phyloP scores from a whole-genome alignment of 2,329 filamentous ascomycete genomes.

The Blumeria hordei region DNA sequence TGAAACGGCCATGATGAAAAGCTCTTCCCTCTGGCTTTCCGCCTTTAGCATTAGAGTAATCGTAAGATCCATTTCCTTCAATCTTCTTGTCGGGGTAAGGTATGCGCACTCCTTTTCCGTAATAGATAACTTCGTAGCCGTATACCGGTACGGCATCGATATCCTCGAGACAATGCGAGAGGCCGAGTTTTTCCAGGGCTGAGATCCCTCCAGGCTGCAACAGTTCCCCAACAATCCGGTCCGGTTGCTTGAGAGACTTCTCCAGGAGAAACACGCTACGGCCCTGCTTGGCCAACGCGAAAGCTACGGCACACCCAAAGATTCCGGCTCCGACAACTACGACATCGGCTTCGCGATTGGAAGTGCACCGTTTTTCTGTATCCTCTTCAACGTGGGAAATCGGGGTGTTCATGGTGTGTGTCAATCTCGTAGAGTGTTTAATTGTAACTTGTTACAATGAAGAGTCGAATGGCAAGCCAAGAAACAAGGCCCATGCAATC shows the following conservation, averaged over 20 bases:
- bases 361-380: neutral
- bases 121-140: constrained; percentile 75
- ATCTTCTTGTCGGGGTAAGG: constrained; percentile 39
- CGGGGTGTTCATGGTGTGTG: no score
- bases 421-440: no score
- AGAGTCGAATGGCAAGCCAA: no score
- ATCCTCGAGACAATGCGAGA: constrained; percentile 59
- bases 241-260: constrained; percentile 69
- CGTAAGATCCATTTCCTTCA: constrained; percentile 4
- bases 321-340: constrained; percentile 84
- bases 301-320: constrained; percentile 68
- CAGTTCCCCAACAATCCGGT: constrained; percentile 88
- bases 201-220: constrained; percentile 77
- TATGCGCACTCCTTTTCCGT: constrained; percentile 47
- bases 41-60: constrained; percentile 15
- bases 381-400: neutral
- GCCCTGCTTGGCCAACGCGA: constrained; percentile 66
- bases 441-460: no score
- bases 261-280: constrained; percentile 80
- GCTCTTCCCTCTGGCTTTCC: constrained; percentile 42
- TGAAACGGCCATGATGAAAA: constrained; percentile 91
- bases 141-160: constrained; percentile 69
- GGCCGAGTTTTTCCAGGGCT: constrained; percentile 56
- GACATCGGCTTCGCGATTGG: constrained; percentile 46
- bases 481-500: no score